Evolutionary conservation across 2,329 filamentous ascomycete genomes (phyloP), one percentile per base, ranked within the genome.

Genomic region (Hymenoscyphus occultus): DNA sequence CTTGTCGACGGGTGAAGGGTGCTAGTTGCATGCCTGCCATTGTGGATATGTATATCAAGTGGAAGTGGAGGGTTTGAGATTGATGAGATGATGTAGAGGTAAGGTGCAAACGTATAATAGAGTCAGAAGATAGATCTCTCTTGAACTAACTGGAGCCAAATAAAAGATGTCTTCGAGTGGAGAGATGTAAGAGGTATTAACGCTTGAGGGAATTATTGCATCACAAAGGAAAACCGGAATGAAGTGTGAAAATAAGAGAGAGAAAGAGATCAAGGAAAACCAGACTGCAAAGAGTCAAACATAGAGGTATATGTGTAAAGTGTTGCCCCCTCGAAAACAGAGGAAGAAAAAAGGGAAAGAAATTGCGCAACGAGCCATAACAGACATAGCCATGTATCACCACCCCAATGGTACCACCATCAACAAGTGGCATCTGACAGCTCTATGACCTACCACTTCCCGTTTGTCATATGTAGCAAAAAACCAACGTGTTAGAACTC

Each of bases 401-500:
- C 60, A 31, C 35, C 16, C 28, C 28, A 10, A 12, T 22, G 10
- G 42, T 48, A n/a, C 31, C 40, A 51, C 40, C 28, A 19, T 28
- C 2, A 54, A 31, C 60, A 31, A 60, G 51, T 65, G 60, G 61
- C 64, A 63, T 60, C 59, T 67, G 68, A 69, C 69, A 62, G 59
- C 31, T 59, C 56, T 56, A 60, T 66, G 64, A 64, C 65, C 56
- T 56, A 64, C 65, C 56, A 48, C 63, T 69, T 70, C 65, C 66
- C 65, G 65, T 70, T 64, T 64, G 61, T 68, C 65, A 68, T 63
- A 64, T 70, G 32, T 57, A 57, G 54, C 54, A 71, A 62, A 63
- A 65, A 68, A 57, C 56, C 28, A 62, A 69, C 66, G 68, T 70
- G 65, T 67, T 35, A 35, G 9, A 51, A 62, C 48, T 57, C 64